A percentile compares a stretch with the other conserved stretches of the same genome.
Evolutionary conservation across 805 yeast species (phyloP).

Genomic region (Cyberlindnera meyerae): DNA sequence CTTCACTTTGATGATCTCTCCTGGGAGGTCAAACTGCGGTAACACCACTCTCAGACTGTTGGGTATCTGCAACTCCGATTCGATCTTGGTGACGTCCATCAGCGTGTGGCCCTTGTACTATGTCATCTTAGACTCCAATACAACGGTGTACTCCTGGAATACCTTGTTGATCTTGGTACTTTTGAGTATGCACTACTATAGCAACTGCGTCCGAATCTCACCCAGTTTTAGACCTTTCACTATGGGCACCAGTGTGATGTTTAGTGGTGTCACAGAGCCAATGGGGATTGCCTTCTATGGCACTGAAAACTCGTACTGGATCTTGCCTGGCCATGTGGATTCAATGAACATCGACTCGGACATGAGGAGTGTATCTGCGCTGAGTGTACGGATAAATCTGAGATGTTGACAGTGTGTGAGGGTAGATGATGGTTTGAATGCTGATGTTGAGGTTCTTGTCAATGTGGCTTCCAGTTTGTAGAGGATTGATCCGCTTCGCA

Average conservation of each 20-base stretch:
- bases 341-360: conserved; percentile 86
- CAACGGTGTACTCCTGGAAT: conserved; percentile 49
- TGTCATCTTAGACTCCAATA: conserved; percentile 44
- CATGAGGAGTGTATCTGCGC: conserved; percentile 64
- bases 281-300: conserved; percentile 85
- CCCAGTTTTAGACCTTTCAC: conserved; percentile 73
- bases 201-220: conserved; percentile 54
- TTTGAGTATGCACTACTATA: conserved; percentile 57
- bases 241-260: conserved; percentile 68
- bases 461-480: conserved; percentile 74
- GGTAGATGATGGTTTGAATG: conserved; percentile 45
- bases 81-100: conserved; percentile 58
- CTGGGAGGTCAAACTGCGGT: conserved; percentile 70
- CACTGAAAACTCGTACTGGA: conserved; percentile 80
- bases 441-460: conserved; percentile 36
- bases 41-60: conserved; percentile 62
- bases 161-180: conserved; percentile 45
- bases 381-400: conserved; percentile 74
- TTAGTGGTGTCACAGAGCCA: conserved; percentile 67
- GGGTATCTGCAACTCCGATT: conserved; percentile 57
- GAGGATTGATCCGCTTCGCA: conserved; percentile 69
- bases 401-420: conserved; percentile 49
- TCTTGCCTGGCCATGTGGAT: conserved; percentile 83
- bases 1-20: conserved; percentile 60
- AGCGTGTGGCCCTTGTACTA: conserved; percentile 39